Percentiles rank a stretch among this genome's conserved stretches.
phyloP scores from a whole-genome alignment of 2,329 filamentous ascomycete genomes.

The Simplicillium aogashimaense region DNA sequence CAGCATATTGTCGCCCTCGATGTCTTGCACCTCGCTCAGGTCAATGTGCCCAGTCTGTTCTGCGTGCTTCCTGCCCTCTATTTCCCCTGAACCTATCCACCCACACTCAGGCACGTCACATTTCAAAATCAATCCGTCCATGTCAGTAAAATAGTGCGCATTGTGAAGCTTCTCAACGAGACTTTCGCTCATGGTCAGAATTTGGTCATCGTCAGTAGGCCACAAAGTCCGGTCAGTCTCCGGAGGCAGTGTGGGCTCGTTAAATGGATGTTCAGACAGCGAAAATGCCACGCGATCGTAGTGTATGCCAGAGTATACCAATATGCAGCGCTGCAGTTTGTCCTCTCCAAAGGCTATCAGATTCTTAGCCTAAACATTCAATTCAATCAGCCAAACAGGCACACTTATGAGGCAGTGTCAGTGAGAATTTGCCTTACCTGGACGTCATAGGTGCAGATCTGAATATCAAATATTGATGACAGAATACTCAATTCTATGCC shows the following conservation, averaged over 20 bases:
- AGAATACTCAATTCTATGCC: conserved; percentile 83
- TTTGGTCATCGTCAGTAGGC: conserved; percentile 45
- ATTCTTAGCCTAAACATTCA: conserved; percentile 19
- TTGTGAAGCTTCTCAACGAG: conserved; percentile 56
- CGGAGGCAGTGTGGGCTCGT: conserved; percentile 48
- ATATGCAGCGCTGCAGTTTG: conserved; percentile 57
- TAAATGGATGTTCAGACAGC: conserved; percentile 46
- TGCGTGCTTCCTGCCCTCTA: conserved; percentile 52
- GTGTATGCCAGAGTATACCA: conserved; percentile 88
- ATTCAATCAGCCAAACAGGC: conserved; percentile 2
- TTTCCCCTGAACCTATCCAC: conserved; percentile 58
- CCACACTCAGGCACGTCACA: conserved; percentile 60
- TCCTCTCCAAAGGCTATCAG: conserved; percentile 65
- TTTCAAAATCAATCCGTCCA: conserved; percentile 64
- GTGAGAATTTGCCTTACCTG: conserved; percentile 27
- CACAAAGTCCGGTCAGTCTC: conserved; percentile 63
- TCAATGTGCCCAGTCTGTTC: conserved; percentile 48
- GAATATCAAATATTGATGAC: conserved; percentile 73
- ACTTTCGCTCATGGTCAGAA: conserved; percentile 58
- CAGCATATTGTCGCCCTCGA: conserved; percentile 68
- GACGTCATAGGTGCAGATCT: conserved; percentile 80
- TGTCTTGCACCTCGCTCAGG: conserved; percentile 62
- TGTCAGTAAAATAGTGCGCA: conserved; percentile 82
- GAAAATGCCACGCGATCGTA: conserved; percentile 83
- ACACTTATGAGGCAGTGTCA: conserved; percentile 3